phyloP scores from a whole-genome alignment of 176 grass and related monocot genomes.

The Paspalum vaginatum region DNA sequence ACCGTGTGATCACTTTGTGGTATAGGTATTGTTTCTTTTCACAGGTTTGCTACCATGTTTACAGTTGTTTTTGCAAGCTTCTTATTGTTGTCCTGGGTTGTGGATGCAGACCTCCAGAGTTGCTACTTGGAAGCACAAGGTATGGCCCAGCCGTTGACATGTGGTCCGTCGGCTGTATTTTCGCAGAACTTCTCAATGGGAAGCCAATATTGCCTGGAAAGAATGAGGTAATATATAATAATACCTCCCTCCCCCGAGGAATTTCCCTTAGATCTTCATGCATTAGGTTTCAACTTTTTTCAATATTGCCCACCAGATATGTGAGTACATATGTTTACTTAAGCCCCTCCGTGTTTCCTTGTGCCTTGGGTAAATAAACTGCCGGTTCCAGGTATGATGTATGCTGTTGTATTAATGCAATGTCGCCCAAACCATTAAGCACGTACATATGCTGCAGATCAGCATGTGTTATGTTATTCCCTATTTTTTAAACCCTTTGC shows the following conservation, averaged over 20 bases:
- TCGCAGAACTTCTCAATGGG: conserved; percentile 90
- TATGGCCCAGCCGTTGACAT: conserved; percentile 95
- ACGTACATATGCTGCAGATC: not conserved
- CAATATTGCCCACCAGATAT: not conserved
- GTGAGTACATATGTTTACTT: not conserved
- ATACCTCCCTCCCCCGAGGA: too few species aligned
- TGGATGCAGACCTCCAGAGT: conserved; percentile 78
- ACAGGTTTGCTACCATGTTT: not conserved
- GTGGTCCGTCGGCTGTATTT: conserved; percentile 98
- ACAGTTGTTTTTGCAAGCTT: not conserved
- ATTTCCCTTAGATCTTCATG: not conserved
- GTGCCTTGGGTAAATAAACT: not conserved
- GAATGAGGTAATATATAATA: conserved; percentile 63
- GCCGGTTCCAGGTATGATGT: not conserved
- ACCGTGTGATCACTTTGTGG: conserved; percentile 97
- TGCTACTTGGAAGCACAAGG: conserved; percentile 85
- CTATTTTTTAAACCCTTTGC: not conserved
- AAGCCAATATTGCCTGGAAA: conserved; percentile 96
- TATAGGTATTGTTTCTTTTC: conserved; percentile 58
- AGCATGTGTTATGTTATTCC: not conserved
- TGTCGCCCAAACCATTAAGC: not conserved
- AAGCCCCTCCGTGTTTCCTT: not conserved
- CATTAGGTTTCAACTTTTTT: not conserved
- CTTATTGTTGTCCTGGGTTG: not conserved
- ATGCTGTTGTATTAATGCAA: not conserved